These are phyloP conservation scores for Penicillium sumatraense DNA, from an alignment of 2,329 filamentous ascomycete genomes.

Conservation along the genomic window DNA sequence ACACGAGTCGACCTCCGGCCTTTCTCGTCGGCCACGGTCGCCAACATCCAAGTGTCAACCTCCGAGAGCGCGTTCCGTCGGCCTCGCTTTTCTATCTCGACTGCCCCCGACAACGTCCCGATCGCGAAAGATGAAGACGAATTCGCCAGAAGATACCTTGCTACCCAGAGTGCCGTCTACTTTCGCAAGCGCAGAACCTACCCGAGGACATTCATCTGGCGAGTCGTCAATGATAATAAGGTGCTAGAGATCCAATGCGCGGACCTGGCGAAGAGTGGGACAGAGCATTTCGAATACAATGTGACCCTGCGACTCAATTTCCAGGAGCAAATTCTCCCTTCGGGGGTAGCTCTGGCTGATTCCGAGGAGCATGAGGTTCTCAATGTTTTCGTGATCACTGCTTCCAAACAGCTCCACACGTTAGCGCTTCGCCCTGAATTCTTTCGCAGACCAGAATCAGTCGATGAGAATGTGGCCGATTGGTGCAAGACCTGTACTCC, in stretches of 20 bases:
- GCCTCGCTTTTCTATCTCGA: constrained; percentile 51
- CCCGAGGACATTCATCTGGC: constrained; percentile 89
- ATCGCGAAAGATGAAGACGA: constrained; percentile 64
- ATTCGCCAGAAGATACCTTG: constrained; percentile 74
- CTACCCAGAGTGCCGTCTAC: constrained; percentile 80
- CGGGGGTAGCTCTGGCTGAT: constrained; percentile 83
- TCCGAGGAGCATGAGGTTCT: constrained; percentile 76
- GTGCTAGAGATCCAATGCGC: constrained; percentile 81
- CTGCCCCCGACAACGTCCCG: constrained; percentile 45
- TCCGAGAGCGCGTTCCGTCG: constrained; percentile 51
- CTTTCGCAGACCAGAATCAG: constrained; percentile 71
- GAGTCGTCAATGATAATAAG: constrained; percentile 78
- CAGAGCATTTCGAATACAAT: constrained; percentile 67
- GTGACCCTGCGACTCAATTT: constrained; percentile 81
- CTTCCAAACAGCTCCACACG: constrained; percentile 78
- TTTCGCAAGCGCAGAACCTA: constrained; percentile 76
- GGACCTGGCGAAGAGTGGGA: constrained; percentile 74
- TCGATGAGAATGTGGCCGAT: constrained; percentile 74
- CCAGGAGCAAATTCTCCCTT: constrained; percentile 70
- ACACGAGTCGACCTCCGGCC: constrained; percentile 82
- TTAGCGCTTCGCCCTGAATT: constrained; percentile 81
- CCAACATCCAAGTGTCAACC: constrained; percentile 69
- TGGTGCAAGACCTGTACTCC: constrained; percentile 76
- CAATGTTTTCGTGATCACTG: constrained; percentile 78
- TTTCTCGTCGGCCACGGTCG: constrained; percentile 68